phyloP scores from a whole-genome alignment of 164 flowering plant species.

The Liriodendron chinense region DNA sequence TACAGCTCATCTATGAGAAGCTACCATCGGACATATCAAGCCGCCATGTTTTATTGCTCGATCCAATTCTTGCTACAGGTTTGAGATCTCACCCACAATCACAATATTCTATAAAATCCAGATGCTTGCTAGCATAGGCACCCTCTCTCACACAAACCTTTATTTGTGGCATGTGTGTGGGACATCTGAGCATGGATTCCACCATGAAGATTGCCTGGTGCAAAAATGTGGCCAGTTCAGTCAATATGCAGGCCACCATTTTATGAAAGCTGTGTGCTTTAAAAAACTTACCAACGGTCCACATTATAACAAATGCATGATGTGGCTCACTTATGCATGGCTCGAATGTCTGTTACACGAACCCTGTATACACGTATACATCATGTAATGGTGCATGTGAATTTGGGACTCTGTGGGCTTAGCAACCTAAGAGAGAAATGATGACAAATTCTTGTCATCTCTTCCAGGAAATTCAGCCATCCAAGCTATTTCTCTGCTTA shows the following conservation, averaged over 20 bases:
- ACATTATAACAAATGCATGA: background rate
- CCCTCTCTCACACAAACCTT: background rate
- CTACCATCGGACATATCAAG: constrained; percentile 68
- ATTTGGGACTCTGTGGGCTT: too few relatives aligned
- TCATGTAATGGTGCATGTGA: too few relatives aligned
- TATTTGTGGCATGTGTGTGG: background rate
- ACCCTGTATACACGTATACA: background rate
- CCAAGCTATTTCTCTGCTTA: constrained; percentile 62
- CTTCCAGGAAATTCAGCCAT: constrained; percentile 75
- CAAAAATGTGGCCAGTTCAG: too few relatives aligned
- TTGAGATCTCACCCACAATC: background rate
- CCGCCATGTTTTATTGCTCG: constrained; percentile 70
- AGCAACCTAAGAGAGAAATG: background rate
- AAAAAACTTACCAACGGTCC: background rate
- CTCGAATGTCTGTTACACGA: background rate
- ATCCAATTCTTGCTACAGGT: constrained; percentile 90
- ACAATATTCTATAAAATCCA: background rate
- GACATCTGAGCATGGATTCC: too few relatives aligned
- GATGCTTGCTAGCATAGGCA: background rate
- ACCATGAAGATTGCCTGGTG: too few relatives aligned
- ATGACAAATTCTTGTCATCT: background rate
- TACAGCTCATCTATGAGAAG: constrained; percentile 81
- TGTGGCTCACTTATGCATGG: background rate
- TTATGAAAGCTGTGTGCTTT: background rate
- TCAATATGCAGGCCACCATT: too few relatives aligned